A percentile compares a stretch with the other conserved stretches of the same genome.
phyloP scores from a whole-genome alignment of 768 basidiomycete species.

The Amanita thiersii region DNA sequence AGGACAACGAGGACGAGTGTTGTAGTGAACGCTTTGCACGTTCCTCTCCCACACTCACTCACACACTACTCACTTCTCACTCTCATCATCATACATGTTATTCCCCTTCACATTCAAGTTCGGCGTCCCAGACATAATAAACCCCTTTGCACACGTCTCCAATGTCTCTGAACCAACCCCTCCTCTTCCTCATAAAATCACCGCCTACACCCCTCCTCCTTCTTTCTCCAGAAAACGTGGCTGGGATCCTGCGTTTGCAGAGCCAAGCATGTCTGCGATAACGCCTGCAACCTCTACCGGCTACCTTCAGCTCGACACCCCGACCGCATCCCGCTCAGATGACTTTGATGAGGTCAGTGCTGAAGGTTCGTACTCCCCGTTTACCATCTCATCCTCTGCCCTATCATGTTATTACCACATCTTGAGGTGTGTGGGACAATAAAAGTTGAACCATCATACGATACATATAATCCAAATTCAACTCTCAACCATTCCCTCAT shows the following conservation, averaged over 20 bases:
- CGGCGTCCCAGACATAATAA: slow-evolving; percentile 43
- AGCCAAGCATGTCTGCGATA: slow-evolving; percentile 44
- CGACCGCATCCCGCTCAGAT: slow-evolving; percentile 23
- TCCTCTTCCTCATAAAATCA: slow-evolving; percentile 11
- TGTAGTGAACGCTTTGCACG: too few species aligned
- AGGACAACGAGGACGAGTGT: not conserved
- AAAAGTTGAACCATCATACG: slow-evolving; percentile 12
- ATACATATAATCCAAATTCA: slow-evolving; percentile 9
- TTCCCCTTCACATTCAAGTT: slow-evolving; percentile 73
- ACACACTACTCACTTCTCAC: not conserved
- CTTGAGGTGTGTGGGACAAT: slow-evolving; percentile 16
- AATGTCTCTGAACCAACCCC: slow-evolving; percentile 20
- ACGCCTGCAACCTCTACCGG: slow-evolving; percentile 49
- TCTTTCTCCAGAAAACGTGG: slow-evolving; percentile 54
- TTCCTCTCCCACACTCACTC: not conserved
- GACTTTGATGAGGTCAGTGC: not conserved
- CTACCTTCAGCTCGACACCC: slow-evolving; percentile 63
- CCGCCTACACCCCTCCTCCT: slow-evolving; percentile 16
- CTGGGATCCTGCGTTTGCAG: slow-evolving; percentile 61
- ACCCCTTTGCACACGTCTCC: slow-evolving; percentile 8
- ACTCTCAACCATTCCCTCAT: slow-evolving; percentile 9
- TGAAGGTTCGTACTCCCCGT: not conserved
- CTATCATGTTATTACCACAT: slow-evolving; percentile 5
- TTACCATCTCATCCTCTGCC: not conserved
- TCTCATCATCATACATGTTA: not conserved